Base-by-base conservation (phyloP, 805 yeast species). In the Debaryomyces hansenii region DNA sequence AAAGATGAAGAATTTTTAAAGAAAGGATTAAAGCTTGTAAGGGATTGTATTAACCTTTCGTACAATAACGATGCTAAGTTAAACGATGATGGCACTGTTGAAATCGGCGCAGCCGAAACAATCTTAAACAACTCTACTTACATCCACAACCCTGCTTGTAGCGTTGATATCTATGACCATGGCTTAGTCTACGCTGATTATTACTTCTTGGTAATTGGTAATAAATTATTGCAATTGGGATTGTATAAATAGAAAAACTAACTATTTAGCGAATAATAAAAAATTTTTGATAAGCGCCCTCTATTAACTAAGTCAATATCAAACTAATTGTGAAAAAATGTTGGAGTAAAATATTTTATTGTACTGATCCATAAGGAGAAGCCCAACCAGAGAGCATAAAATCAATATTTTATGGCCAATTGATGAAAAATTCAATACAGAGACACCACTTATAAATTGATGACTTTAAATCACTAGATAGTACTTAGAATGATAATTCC, bases 181-280 rank as follows among this genome's bases (percentile, higher is more conserved):
- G 69, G 68, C 5, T 51, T 61, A 15, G 66, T 61, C 12, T 64
- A 64, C 43, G 68, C 60, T 2, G 69, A 64, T 41, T 64, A 61
- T 40, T 64, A 63, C 46, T 63, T 60, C 47, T 37, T 64, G 16
- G 54, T 48, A 12, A 45, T 58, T 20, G 68, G 68, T 10, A 64
- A 64, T 40, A 49, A 54, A 36, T 49, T 64, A 9, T 34, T 63
- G 11, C 66, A 62, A 20, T 43, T 64, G 45, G 60, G 59, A 12
- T 32, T 57, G 49, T 31, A 31, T 31, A 6, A 31, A 24, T 24
- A 24, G 4, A 24, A 24, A 24, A 24, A 7, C 7, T 24, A 24
- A 24, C 4, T 9, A 9, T 24, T 7, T 24, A 24, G 7, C 27
- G 10, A 24, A 6, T 24, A 24, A 24, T 24, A 24, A 24, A 24